Conservation (phyloP, 108 stramenopile genomes). For the Ochromonas danica region DNA sequence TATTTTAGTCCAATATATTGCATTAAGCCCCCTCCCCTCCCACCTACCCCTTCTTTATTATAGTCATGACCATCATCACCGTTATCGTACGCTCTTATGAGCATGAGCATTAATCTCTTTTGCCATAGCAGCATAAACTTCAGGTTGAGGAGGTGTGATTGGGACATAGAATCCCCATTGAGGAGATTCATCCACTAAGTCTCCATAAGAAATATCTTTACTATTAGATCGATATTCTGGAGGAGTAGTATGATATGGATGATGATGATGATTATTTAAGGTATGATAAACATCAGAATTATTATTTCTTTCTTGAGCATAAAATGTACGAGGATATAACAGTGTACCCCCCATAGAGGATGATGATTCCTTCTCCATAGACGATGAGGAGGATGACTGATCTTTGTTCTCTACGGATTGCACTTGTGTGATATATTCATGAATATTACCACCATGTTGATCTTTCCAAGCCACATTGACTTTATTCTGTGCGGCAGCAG, state of each 20-base stretch:
- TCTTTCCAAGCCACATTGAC: not conserved
- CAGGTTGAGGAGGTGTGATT: not conserved
- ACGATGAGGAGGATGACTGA: not conserved
- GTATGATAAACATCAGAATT: not conserved
- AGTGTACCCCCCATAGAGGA: not conserved
- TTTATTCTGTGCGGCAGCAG: not conserved
- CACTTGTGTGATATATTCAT: not conserved
- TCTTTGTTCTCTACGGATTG: not conserved
- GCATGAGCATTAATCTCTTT: no score
- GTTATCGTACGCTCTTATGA: no score
- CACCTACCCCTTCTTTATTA: no score
- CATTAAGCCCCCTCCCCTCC: no score
- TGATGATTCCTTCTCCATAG: not conserved
- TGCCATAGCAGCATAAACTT: not conserved
- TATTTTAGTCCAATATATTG: no score
- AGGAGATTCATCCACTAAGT: not conserved
- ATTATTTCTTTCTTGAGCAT: not conserved
- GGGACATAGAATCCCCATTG: slow-evolving; percentile 1
- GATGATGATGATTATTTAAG: not conserved
- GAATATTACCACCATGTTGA: not conserved
- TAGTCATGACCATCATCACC: no score
- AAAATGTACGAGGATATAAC: not conserved
- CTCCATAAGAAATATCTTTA: not conserved
- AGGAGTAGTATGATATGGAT: not conserved
- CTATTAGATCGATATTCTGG: not conserved